Conservation (phyloP, 1,284 basidiomycete genomes). For the Puccinia sorghi region DNA sequence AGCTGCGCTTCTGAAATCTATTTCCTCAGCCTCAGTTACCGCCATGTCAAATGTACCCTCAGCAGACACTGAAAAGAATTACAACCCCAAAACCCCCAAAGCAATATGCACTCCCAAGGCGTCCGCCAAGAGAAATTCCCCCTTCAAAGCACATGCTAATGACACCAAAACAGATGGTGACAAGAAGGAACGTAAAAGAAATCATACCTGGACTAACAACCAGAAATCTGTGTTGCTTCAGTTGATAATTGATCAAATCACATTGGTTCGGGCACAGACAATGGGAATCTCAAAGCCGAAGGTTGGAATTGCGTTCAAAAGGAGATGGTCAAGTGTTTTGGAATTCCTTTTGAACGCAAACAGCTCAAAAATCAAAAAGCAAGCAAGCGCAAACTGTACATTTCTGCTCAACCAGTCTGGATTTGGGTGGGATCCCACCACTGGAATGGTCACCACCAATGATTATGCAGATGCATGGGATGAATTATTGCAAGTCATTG, state of each 20-base stretch:
- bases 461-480: neutral
- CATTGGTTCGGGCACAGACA: neutral
- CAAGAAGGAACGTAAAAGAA: neutral
- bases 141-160: no score
- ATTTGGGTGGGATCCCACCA: constrained; percentile 2
- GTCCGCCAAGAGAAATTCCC: no score
- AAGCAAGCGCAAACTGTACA: neutral
- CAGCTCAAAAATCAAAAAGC: constrained; percentile 26
- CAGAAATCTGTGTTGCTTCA: neutral
- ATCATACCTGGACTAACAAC: constrained; percentile 9
- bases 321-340: neutral
- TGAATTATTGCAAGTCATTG: no score
- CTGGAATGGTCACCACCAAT: neutral
- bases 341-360: neutral
- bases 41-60: no score
- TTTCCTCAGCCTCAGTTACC: no score
- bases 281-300: neutral
- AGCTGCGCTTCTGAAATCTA: no score
- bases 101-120: no score
- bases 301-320: neutral
- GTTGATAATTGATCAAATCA: neutral
- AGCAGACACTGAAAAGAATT: no score
- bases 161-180: no score
- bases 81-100: no score
- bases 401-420: constrained; percentile 1